These are phyloP conservation scores for Pichia norvegensis DNA, from an alignment of 1,139 yeast genomes.

Conservation along the genomic window DNA sequence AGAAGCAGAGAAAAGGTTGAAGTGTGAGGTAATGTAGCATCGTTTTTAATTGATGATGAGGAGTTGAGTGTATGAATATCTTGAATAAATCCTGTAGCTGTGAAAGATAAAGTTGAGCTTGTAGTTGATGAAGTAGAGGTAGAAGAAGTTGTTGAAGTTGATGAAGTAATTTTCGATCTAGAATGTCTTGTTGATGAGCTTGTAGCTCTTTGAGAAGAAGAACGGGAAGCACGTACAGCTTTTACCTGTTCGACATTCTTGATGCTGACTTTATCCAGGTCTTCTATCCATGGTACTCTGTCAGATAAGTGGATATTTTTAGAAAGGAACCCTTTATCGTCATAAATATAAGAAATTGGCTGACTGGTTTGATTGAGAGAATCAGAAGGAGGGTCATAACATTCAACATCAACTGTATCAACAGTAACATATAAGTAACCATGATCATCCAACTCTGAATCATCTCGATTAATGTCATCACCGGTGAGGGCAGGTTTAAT, in stretches of 20 bases:
- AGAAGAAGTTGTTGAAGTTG: constrained; percentile 1
- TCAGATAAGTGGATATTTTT: constrained; percentile 50
- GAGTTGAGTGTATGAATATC: neutral
- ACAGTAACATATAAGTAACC: constrained; percentile 74
- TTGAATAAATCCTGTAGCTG: constrained; percentile 9
- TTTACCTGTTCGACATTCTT: constrained; percentile 31
- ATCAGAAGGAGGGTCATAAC: constrained; percentile 63
- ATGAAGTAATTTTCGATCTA: neutral
- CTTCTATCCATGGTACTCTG: constrained; percentile 52
- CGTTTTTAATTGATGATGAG: neutral
- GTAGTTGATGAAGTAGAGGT: constrained; percentile 2
- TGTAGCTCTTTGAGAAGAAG: neutral
- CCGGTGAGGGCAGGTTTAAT: constrained; percentile 98
- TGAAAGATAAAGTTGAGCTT: neutral
- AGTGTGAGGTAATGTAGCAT: neutral
- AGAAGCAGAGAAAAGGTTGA: neutral
- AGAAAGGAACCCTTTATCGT: constrained; percentile 35
- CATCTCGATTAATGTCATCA: constrained; percentile 77
- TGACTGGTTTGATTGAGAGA: constrained; percentile 37
- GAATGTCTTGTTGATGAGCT: neutral
- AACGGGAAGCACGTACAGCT: constrained; percentile 4
- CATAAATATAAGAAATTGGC: constrained; percentile 47
- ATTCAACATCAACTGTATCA: constrained; percentile 49
- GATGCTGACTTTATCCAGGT: constrained; percentile 55
- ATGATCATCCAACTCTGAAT: constrained; percentile 58